Base-by-base conservation (phyloP, 768 basidiomycete species). In the Tubosaeta sp. region DNA sequence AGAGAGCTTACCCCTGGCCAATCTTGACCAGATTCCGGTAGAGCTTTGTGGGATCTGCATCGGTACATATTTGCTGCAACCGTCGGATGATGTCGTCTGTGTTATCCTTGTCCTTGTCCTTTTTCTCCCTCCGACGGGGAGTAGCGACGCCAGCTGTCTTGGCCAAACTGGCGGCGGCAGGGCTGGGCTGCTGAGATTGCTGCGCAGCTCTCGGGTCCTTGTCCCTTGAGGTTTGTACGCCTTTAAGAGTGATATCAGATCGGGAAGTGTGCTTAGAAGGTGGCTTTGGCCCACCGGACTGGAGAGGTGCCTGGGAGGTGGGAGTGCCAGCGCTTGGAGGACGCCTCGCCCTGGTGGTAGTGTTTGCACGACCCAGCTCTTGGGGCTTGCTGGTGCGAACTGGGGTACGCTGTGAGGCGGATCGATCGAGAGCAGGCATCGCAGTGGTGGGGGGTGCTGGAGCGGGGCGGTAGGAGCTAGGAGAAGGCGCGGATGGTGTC, bases 11-110 rank as follows among this genome's bases (percentile, higher is more conserved):
- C 93, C 95, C 96, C 69, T 98, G 95, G 35, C 95, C 96, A 64
- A 98, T 96, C 81, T 97, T 98, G 70, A 91, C 85, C 38, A 98
- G 77, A 63, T 82, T 94, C 51, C 94, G 79, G 64, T 98, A 98
- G 31, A 97, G 72, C 69, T 83, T 83, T 31, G 94, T 98, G 25
- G 96, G 96, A 70, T 99, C 96, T 5, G 93, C 94, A 65, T 96
- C 93, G 2, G 95, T 95, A 64, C 96, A 99, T 62, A 99, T 98
- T 62, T 86, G 85, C 65, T 91, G 87, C 59, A 99, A 70, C 16
- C 94, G 83, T 59, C 84, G 87, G 54, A 98, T 86, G 53, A 98
- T 93, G 61, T 97, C 94, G 57, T 87, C 86, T 42, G 90, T 85
- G 59, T 84, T 85, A 27, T 77, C 80, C 69, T 86, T 84, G 65